A percentile compares a stretch with the other conserved stretches of the same genome.
phyloP scores from a whole-genome alignment of 257 asterid species.

The Linaria vulgaris region DNA sequence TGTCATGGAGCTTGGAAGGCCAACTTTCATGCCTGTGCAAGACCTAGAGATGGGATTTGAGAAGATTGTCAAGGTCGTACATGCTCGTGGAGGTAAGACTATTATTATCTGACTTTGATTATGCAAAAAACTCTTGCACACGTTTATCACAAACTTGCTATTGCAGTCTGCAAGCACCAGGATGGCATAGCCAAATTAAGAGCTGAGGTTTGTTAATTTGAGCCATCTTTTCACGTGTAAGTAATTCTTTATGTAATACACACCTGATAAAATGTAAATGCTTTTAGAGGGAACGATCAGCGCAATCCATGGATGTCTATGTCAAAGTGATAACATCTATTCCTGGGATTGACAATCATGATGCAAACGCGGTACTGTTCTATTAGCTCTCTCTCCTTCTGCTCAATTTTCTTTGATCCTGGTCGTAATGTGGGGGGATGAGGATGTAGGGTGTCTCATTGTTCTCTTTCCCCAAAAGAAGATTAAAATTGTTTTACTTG shows the following conservation, averaged over 20 bases:
- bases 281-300: conserved; percentile 71
- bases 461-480: neutral
- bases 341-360: conserved; percentile 88
- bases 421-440: conserved; percentile 1
- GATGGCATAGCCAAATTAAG: conserved; percentile 68
- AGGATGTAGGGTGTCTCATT: neutral
- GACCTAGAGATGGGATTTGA: conserved; percentile 94
- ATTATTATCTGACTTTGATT: conserved; percentile 3
- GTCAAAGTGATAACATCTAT: conserved; percentile 81
- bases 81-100: conserved; percentile 84
- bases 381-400: neutral
- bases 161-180: conserved; percentile 82
- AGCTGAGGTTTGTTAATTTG: conserved; percentile 58
- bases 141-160: conserved; percentile 9
- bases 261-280: conserved; percentile 27
- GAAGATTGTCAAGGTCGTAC: conserved; percentile 82
- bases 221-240: conserved; percentile 17
- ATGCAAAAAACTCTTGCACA: conserved; percentile 16
- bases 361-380: conserved; percentile 67
- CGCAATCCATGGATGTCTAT: conserved; percentile 64
- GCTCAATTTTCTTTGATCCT: neutral
- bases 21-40: conserved; percentile 78
- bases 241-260: conserved; percentile 7
- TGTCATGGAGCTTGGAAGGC: conserved; percentile 77
- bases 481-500: neutral